Percentiles rank a stretch among this genome's conserved stretches.
Evolutionary conservation across 805 yeast genomes (phyloP).

Genomic region (Teunomyces lycoperdinae): DNA sequence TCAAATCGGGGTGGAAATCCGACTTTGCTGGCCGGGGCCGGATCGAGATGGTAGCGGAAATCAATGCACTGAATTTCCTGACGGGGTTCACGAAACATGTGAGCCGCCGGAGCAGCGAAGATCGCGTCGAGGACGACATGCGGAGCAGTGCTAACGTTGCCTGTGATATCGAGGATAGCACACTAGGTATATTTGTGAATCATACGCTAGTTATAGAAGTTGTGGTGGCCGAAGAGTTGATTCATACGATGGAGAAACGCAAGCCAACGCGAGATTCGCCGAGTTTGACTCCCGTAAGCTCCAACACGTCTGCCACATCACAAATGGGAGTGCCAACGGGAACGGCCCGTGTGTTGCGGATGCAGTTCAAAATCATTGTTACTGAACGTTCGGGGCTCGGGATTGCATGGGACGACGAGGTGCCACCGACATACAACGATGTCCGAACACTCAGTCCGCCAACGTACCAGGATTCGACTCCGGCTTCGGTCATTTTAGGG

Average conservation of each 20-base stretch:
- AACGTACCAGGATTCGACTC: constrained; percentile 44
- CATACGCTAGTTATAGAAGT: constrained; percentile 83
- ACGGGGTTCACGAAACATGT: constrained; percentile 48
- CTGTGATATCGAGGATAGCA: constrained; percentile 82
- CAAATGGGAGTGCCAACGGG: constrained; percentile 80
- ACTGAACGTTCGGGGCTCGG: constrained; percentile 95
- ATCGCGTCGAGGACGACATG: constrained; percentile 23
- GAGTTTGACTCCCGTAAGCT: constrained; percentile 25
- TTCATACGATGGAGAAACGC: constrained; percentile 35
- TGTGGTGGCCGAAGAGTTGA: constrained; percentile 88
- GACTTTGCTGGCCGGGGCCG: constrained; percentile 79
- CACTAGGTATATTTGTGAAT: constrained; percentile 68
- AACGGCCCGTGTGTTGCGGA: constrained; percentile 87
- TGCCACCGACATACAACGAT: constrained; percentile 92
- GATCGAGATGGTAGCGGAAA: constrained; percentile 75
- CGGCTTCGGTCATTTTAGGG: constrained; percentile 42
- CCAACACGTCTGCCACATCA: constrained; percentile 15
- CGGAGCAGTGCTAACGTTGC: constrained; percentile 52
- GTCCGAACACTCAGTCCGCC: constrained; percentile 87
- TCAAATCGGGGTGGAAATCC: constrained; percentile 92
- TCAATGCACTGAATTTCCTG: constrained; percentile 56
- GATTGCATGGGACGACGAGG: constrained; percentile 98
- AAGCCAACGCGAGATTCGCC: constrained; percentile 3
- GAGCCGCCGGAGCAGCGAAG: constrained; percentile 42
- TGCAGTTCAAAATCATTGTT: constrained; percentile 84